Evolutionary conservation across 305 asterid species (phyloP), one percentile per base, ranked within the genome.

Genomic region (Fraxinus baroniana): DNA sequence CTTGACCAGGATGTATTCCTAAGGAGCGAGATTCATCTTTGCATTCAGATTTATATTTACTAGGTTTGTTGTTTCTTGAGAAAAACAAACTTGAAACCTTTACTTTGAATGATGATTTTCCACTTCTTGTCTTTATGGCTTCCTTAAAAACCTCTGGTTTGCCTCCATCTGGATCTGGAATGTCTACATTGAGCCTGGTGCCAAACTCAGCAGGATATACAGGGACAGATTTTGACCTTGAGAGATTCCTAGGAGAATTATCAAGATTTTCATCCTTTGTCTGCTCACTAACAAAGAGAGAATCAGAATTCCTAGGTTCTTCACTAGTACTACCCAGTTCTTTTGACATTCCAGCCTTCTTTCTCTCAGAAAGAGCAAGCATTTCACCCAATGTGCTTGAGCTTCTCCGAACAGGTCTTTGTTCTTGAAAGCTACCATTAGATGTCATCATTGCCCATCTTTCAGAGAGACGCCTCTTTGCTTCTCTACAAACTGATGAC

Each of bases 401-500:
- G 86, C 91, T 88, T 86, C 90, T 88, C 41, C 82, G 74, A 10
- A 85, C 83, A 77, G 75, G 86, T 75, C 86, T 91, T 77, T 82
- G 92, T 76, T 90, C 92, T 75, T 86, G 90, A 81, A 83, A 83
- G 77, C 76, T 87, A 82, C 97, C 95, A 74, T 86, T 90, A 78
- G 97, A 90, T 62, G 97, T 89, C 95, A 94, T 90, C 94, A 91
- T 89, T 80, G 97, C 97, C 97, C 97, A 94, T 85, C 99, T 91
- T 87, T 97, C 99, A 74, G 98, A 97, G 35, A 97, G 94, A 32
- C 98, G 97, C 82, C 93, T 96, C 90, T 94, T 97, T 35, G 99
- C 99, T 88, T 97, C 99, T 85, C 94, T 89, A 83, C 95, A 89
- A 66, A 94, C 98, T 4, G 97, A 94, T 24, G 98, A 92, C 81